Base-by-base conservation (phyloP, 2,329 filamentous ascomycete genomes). In the Monilinia laxa region DNA sequence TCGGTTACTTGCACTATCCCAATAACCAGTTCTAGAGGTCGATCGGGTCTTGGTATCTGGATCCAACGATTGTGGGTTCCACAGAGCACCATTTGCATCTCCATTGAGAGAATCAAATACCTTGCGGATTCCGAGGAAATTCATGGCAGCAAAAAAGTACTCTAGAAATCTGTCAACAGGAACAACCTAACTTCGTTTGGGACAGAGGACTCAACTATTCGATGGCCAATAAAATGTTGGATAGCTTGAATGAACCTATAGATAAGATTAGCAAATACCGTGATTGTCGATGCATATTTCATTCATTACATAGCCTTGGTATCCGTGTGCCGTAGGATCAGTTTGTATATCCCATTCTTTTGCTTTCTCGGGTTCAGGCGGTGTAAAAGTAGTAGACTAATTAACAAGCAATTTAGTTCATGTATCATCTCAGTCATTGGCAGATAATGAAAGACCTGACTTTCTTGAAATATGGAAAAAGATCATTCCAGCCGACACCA, bases 401-500 rank as follows among this genome's bases (percentile, higher is more conserved):
- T 49, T 35, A 4, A 47, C 20, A 47, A 9, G 9, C 2, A 5
- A 51, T 23, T 59, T 10, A 60, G 38, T 5, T 20, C 16, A 49
- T 63, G 3, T 7, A 45, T 23, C 14, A 9, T 1, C 9, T n/a
- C 18, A 35, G 59, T 38, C 1, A 28, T 7, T 31, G 28, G 3
- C 2, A 47, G 5, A 38, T 10, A 42, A 14, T 14, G 42, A 10
- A 25, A 28, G 10, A n/a, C 6, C 35, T 55, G 11, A 56, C 64
- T 42, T 66, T 66, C 9, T 55, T 62, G 16, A 63, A 66, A 55
- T 63, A 66, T 20, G 64, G 64, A 47, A 62, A 63, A 0, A 66
- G 58, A n/a, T 62, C 73, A n/a, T 78, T 70, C 73, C 77, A 80
- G n/a, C 73, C 74, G 80, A 80, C 70, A 56, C 80, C 81, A 0